phyloP scores from a whole-genome alignment of 2,329 filamentous ascomycete genomes.

The Davidsoniella australis region DNA sequence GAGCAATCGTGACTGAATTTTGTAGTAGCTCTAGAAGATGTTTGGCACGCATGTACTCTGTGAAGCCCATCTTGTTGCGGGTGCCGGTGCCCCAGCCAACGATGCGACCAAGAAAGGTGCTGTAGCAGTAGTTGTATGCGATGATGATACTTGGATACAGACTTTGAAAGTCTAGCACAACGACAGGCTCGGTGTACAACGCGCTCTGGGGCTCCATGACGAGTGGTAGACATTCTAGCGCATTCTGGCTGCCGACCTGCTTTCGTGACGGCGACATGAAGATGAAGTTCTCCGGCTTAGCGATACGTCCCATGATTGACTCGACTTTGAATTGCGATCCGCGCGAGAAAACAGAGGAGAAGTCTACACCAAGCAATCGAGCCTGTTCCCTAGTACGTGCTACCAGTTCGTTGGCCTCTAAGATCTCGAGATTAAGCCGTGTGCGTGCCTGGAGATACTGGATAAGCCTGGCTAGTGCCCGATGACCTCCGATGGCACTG shows the following conservation, averaged over 20 bases:
- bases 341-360: constrained; percentile 86
- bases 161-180: constrained; percentile 92
- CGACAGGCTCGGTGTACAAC: constrained; percentile 76
- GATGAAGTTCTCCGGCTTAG: constrained; percentile 89
- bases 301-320: constrained; percentile 95
- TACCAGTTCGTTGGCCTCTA: constrained; percentile 79
- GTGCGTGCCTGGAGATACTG: constrained; percentile 63
- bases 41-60: constrained; percentile 53
- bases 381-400: constrained; percentile 87
- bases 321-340: constrained; percentile 98
- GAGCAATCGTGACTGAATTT: constrained; percentile 71
- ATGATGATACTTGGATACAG: constrained; percentile 98
- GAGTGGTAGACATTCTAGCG: constrained; percentile 79
- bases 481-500: background rate
- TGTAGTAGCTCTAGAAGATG: constrained; percentile 38
- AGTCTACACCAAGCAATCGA: constrained; percentile 80
- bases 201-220: constrained; percentile 96
- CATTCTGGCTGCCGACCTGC: constrained; percentile 87
- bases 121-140: constrained; percentile 98
- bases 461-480: constrained; percentile 47
- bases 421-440: constrained; percentile 71
- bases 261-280: constrained; percentile 78
- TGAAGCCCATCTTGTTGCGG: constrained; percentile 61
- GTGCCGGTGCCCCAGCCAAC: constrained; percentile 56
- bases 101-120: constrained; percentile 79